Evolutionary conservation across 345 rosid genomes (phyloP).

Genomic region (Psidium guajava): DNA sequence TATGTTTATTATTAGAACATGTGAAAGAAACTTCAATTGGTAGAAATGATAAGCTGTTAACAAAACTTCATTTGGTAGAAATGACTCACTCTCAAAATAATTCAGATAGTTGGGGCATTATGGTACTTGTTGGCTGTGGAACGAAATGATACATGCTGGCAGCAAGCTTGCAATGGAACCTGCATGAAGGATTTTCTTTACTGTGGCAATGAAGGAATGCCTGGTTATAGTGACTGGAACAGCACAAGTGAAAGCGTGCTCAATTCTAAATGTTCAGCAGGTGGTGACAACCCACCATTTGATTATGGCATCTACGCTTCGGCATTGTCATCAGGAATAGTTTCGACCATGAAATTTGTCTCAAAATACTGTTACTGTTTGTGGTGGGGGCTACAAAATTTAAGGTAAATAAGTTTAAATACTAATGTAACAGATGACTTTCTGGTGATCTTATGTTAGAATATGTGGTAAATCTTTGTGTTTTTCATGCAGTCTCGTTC

Average conservation of each 20-base stretch:
- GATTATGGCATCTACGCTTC: constrained; percentile 62
- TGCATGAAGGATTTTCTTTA: constrained; percentile 50
- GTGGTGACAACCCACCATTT: constrained; percentile 33
- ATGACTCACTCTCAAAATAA: neutral
- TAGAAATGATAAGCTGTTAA: neutral
- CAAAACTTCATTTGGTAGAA: neutral
- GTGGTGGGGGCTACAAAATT: constrained; percentile 99
- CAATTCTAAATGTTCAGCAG: constrained; percentile 16
- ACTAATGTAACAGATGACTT: neutral
- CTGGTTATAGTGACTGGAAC: constrained; percentile 44
- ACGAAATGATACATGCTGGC: constrained; percentile 81
- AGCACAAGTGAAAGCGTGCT: constrained; percentile 19
- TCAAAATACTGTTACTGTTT: constrained; percentile 77
- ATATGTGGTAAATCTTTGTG: neutral
- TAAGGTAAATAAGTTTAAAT: constrained; percentile 37
- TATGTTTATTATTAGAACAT: neutral
- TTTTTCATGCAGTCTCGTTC: neutral
- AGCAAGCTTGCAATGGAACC: constrained; percentile 18
- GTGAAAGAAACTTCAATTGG: neutral
- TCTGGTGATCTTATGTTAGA: neutral
- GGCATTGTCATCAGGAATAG: constrained; percentile 66
- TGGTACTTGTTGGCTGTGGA: constrained; percentile 91
- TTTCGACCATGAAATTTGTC: constrained; percentile 64
- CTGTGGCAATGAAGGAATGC: constrained; percentile 52
- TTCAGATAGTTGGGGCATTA: constrained; percentile 85